phyloP scores from a whole-genome alignment of 371 early-diverging fungal genomes.

The Saksenaea oblongispora region DNA sequence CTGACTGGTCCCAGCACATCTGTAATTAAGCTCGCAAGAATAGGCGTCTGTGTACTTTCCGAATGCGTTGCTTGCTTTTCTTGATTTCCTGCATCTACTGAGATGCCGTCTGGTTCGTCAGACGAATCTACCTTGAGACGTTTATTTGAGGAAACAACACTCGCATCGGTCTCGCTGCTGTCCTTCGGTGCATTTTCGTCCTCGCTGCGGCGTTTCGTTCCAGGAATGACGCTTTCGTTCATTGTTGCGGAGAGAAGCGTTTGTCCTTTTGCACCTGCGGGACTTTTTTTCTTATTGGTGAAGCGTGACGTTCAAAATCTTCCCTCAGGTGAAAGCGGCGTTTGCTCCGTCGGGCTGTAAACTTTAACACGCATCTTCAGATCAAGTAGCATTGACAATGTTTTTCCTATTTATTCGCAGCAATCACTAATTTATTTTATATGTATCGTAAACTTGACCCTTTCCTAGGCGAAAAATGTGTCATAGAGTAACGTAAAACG shows the following conservation, averaged over 20 bases:
- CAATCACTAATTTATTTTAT: no score
- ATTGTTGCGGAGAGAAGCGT: background rate
- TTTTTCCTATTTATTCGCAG: no score
- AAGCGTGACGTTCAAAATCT: no score
- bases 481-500: background rate
- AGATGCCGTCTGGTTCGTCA: background rate
- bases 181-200: background rate
- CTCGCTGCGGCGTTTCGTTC: background rate
- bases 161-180: background rate
- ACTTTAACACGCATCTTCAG: no score
- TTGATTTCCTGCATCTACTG: background rate
- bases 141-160: background rate
- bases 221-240: constrained; percentile 1
- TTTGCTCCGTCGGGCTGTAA: no score
- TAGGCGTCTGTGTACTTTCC: background rate
- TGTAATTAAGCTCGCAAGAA: background rate
- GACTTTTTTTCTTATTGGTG: background rate
- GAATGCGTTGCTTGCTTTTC: background rate
- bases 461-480: no score
- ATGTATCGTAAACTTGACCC: no score
- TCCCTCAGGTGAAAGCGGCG: no score
- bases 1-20: background rate
- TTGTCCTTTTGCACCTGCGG: background rate
- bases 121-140: background rate
- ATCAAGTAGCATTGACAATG: no score